Evolutionary conservation across 179 eudicot genomes (phyloP).

Genomic region (Beta corolliflora): DNA sequence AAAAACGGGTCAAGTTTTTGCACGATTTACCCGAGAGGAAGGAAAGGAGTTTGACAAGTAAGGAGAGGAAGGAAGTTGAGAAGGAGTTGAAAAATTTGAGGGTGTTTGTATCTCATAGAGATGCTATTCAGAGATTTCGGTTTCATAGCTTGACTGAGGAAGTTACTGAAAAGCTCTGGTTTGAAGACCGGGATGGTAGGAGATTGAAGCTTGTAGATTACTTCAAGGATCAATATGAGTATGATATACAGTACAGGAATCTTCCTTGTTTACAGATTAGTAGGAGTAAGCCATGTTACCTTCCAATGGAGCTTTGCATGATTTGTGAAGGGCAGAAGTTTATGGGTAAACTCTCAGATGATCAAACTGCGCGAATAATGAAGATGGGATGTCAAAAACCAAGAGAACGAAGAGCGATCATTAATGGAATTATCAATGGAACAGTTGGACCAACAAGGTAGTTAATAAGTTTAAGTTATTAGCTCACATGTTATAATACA

Average conservation of each 20-base stretch:
- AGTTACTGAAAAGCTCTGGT: constrained; percentile 72
- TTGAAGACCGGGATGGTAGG: constrained; percentile 70
- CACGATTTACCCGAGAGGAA: constrained; percentile 51
- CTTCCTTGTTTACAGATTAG: constrained; percentile 95
- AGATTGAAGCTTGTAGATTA: constrained; percentile 61
- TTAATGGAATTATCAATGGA: constrained; percentile 73
- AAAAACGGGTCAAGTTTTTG: constrained; percentile 65
- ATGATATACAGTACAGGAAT: constrained; percentile 71
- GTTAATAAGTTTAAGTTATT: constrained; percentile 31
- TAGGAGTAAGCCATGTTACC: constrained; percentile 81
- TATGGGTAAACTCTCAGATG: constrained; percentile 89
- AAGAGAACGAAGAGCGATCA: constrained; percentile 70
- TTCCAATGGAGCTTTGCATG: constrained; percentile 96
- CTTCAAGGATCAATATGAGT: constrained; percentile 84
- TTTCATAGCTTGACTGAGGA: constrained; percentile 80
- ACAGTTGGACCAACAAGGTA: constrained; percentile 91
- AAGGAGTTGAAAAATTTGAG: constrained; percentile 72
- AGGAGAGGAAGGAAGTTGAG: constrained; percentile 78
- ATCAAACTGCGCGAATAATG: constrained; percentile 75
- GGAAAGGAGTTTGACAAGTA: constrained; percentile 46
- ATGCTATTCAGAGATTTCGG: constrained; percentile 72
- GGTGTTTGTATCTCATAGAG: constrained; percentile 89
- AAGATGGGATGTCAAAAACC: constrained; percentile 91
- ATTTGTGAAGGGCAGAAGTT: constrained; percentile 97
- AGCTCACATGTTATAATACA: background rate